Conservation (phyloP, 306 rosid species). For the Senna siamea region DNA sequence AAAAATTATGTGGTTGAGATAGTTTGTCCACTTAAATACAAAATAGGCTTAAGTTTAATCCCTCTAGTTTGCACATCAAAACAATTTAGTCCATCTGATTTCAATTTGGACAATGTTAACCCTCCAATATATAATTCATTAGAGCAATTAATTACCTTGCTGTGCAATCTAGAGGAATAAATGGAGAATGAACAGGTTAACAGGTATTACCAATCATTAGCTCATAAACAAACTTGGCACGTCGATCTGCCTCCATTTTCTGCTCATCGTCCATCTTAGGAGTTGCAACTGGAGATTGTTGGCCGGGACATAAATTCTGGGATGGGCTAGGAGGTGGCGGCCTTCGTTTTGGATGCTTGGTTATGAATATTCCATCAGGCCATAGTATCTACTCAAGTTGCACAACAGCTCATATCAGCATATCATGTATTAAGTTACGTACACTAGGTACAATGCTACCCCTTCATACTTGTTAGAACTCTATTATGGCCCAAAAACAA, state of each 20-base stretch:
- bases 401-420: slow-evolving; percentile 43
- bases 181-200: slow-evolving; percentile 30
- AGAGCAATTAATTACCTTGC: background rate
- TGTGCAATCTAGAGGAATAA: slow-evolving; percentile 11
- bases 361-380: slow-evolving; percentile 97
- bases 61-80: background rate
- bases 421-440: slow-evolving; percentile 20
- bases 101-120: background rate
- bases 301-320: slow-evolving; percentile 53
- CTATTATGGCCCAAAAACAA: slow-evolving; percentile 18
- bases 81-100: background rate
- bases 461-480: slow-evolving; percentile 27
- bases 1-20: background rate
- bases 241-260: slow-evolving; percentile 72
- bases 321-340: slow-evolving; percentile 51
- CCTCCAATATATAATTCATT: background rate
- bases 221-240: slow-evolving; percentile 88
- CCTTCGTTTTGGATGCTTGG: slow-evolving; percentile 84
- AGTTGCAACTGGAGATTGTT: slow-evolving; percentile 46
- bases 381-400: slow-evolving; percentile 72
- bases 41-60: background rate
- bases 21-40: background rate
- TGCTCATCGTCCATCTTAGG: slow-evolving; percentile 60
- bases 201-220: slow-evolving; percentile 76
- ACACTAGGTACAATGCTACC: slow-evolving; percentile 1